phyloP scores from a whole-genome alignment of 805 yeast species.

The Ogataea angusta region DNA sequence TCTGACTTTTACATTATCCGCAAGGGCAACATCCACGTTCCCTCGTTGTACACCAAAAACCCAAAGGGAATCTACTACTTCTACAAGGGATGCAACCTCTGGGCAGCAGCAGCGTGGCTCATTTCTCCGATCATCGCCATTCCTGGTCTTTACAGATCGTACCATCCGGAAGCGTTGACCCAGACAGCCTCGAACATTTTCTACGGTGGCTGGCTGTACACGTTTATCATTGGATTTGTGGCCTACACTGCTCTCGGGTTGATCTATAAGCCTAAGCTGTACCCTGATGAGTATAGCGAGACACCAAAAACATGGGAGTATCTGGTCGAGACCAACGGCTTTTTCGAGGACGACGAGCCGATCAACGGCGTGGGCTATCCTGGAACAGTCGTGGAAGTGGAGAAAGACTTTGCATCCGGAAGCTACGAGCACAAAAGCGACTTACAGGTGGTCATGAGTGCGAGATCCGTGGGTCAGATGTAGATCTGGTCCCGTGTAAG shows the following conservation, averaged over 20 bases:
- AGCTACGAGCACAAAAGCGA: too few species aligned
- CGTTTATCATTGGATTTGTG: constrained; percentile 17
- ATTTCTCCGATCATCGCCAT: constrained; percentile 25
- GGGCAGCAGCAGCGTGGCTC: constrained; percentile 21
- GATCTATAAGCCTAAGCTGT: constrained; percentile 18
- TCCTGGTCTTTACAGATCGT: constrained; percentile 30
- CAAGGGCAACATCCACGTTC: constrained; percentile 21
- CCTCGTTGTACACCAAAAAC: constrained; percentile 18
- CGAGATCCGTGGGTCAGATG: too few species aligned
- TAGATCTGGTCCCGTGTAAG: too few species aligned
- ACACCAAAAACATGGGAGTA: too few species aligned
- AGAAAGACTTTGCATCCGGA: too few species aligned
- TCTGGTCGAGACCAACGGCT: too few species aligned
- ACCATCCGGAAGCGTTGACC: constrained; percentile 16
- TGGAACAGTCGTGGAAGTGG: too few species aligned
- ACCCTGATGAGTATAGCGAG: constrained; percentile 8
- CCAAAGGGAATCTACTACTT: constrained; percentile 18
- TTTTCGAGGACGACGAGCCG: too few species aligned
- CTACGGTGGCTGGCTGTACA: constrained; percentile 26
- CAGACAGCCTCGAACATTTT: constrained; percentile 21
- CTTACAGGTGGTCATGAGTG: too few species aligned
- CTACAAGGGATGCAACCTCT: constrained; percentile 16
- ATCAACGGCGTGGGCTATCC: too few species aligned
- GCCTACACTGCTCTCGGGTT: constrained; percentile 15
- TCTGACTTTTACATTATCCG: constrained; percentile 22